Evolutionary conservation across 257 asterid genomes (phyloP).

Genomic region (Cruciata laevipes): DNA sequence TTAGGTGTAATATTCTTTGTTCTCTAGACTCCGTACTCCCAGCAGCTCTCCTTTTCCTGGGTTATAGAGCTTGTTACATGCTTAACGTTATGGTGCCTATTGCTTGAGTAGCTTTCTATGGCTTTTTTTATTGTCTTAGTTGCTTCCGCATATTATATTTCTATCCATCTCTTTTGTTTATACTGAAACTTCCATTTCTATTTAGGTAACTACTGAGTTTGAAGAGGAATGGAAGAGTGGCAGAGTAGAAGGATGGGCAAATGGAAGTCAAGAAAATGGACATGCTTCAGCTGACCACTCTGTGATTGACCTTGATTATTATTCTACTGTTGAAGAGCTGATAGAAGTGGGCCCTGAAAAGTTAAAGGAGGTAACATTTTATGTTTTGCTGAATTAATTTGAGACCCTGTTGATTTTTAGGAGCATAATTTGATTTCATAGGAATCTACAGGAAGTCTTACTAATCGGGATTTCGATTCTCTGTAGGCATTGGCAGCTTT

Average conservation of each 20-base stretch:
- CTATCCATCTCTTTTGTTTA: background rate
- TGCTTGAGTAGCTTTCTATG: background rate
- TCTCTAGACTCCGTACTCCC: background rate
- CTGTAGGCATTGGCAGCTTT: slow-evolving; percentile 73
- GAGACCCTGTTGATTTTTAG: background rate
- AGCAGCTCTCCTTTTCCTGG: background rate
- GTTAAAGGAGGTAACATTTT: slow-evolving; percentile 67
- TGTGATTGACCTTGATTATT: slow-evolving; percentile 76
- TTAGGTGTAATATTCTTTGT: background rate
- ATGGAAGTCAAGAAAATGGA: slow-evolving; percentile 57
- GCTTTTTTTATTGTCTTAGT: background rate
- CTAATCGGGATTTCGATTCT: slow-evolving; percentile 15
- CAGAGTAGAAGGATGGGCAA: slow-evolving; percentile 68
- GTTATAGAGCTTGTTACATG: background rate
- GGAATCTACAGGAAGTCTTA: background rate
- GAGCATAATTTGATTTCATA: background rate
- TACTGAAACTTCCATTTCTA: slow-evolving; percentile 17
- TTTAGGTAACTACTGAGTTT: slow-evolving; percentile 64
- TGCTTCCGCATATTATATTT: background rate
- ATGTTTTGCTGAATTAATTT: background rate
- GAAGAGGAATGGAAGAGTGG: slow-evolving; percentile 83
- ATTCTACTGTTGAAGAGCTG: slow-evolving; percentile 67
- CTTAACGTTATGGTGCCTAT: background rate
- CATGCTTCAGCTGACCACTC: slow-evolving; percentile 41
- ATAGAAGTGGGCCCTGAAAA: slow-evolving; percentile 79